phyloP scores from a whole-genome alignment of 768 basidiomycete species.

The Mycena albidolilacea region DNA sequence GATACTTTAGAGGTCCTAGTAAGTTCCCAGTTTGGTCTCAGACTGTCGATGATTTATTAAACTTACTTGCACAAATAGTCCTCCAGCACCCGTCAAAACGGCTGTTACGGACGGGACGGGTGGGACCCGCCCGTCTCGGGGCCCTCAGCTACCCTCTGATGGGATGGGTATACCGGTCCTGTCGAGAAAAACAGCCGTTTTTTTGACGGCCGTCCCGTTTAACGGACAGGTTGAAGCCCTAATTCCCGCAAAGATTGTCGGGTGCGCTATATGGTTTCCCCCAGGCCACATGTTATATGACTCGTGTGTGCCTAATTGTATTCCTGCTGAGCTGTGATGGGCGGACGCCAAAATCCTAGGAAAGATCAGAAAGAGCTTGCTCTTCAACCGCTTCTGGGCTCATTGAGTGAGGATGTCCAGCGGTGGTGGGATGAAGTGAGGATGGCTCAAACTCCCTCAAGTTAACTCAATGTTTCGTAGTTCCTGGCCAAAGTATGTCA shows the following conservation, averaged over 20 bases:
- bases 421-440: slow-evolving; percentile 5
- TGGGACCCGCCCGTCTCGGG: no score
- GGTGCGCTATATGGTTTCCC: slow-evolving; percentile 11
- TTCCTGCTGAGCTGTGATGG: not conserved
- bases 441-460: not conserved
- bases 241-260: slow-evolving; percentile 5
- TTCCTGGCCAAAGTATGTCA: slow-evolving; percentile 5
- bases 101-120: no score
- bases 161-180: no score
- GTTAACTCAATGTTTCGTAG: not conserved
- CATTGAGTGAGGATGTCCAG: not conserved
- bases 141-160: no score
- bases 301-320: not conserved
- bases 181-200: no score
- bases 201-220: no score
- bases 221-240: no score
- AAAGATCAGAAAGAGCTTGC: slow-evolving; percentile 3
- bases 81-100: no score
- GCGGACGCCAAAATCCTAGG: not conserved
- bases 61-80: no score
- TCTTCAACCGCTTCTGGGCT: not conserved
- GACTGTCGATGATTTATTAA: no score
- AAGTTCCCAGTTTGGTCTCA: no score
- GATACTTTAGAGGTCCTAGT: no score
- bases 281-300: not conserved